Evolutionary conservation across 1,139 yeast species (phyloP), one percentile per base, ranked within the genome.

Genomic region (Scheffersomyces stambukii): DNA sequence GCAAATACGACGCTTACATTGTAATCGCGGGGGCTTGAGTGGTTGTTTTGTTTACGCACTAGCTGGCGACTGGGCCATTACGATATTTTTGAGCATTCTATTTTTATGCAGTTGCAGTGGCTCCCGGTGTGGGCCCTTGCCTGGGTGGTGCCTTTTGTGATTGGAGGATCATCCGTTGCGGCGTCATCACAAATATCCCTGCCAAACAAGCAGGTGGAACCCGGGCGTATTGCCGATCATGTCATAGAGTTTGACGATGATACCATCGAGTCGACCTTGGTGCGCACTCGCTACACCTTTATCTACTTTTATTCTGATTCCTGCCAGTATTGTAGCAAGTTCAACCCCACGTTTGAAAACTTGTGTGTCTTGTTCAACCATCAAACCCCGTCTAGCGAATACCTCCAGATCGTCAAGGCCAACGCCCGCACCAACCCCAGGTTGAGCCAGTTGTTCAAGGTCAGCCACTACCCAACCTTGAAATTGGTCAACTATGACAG

Each of bases 301-400:
- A 62, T 70, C 13, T 65, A 63, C 42, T 69, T 69, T 37, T 58
- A 52, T 32, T 57, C 65, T 5, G 59, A 61, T 5, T 40, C 44
- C 10, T 70, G 76, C 40, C 41, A 45, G 30, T 61, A 54, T 36
- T 70, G 76, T 44, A 37, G 42, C 4, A 34, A 43, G 11, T 55
- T 70, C 35, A 52, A 55, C 13, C 69, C 69, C 5, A 54, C 54
- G 8, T 66, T 63, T 36, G 56, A 55, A 13, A 58, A 60, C 13
- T 38, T 68, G 28, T 45, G 52, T 27, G 30, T 45, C 9, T 40
- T 60, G 16, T 58, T 48, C 34, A 59, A 57, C 28, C 45, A 46
- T 23, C 35, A 31, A 17, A 25, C 32, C 3, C 18, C 25, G 13
- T 23, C 15, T n/a, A 24, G 18, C 6, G 18, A 22, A 4, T 37